Evolutionary conservation across 345 rosid genomes (phyloP), one percentile per base, ranked within the genome.

Genomic region (Anastatica hierochuntica): DNA sequence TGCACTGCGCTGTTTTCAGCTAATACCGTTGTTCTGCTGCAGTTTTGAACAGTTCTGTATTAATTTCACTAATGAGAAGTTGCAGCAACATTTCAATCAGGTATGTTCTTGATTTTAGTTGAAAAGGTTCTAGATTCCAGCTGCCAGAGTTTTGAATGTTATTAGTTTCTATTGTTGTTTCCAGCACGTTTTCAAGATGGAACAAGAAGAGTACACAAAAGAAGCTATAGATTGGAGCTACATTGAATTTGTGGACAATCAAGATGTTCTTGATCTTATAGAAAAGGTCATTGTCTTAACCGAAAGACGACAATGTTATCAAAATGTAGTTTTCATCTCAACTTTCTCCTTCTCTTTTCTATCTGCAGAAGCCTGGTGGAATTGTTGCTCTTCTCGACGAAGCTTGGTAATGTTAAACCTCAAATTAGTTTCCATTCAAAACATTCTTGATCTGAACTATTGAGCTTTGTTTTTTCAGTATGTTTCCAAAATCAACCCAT

Each of bases 101-200:
- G 95, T 81, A 59, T 56, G 49, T 52, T 60, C 27, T 49, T 56
- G 49, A 71, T 34, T 36, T 14, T 40, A 52, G 42, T 15, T n/a
- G 14, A 23, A 12, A 57, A 14, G 33, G 8, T 19, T 42, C 12
- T 16, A n/a, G n/a, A n/a, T 64, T 12, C 54, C 45, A 57, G 11
- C 42, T 40, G 17, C 33, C n/a, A n/a, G 33, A 20, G 70, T 40
- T 23, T 37, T 37, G 26, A 26, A 35, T 33, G 48, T 55, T 10
- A 66, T 49, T 40, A 60, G 43, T 26, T 56, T 64, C 8, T 38
- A 47, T 33, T 39, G 10, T 33, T 54, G 54, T 52, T 35, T 54
- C 57, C 94, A 90, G 95, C 97, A 90, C 11, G 97, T 90, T 58
- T 90, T 90, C 74, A 90, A 90, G 81, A 90, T 86, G 97, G 97